Base-by-base conservation (phyloP, 176 grass and related monocot species). In the Panicum miliaceum region DNA sequence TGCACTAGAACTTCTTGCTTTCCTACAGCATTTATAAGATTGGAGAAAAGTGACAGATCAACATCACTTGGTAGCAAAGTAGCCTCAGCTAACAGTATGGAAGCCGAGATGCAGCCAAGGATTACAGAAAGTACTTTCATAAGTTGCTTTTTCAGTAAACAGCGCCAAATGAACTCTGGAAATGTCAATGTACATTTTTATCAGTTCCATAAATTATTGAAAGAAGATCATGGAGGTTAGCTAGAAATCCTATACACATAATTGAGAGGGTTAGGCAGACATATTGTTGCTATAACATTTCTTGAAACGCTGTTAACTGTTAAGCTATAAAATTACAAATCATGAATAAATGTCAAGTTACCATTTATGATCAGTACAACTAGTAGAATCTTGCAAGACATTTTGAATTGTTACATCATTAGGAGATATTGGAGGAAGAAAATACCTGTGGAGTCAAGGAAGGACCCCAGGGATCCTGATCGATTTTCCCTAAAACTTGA, bases 21-120 rank as follows among this genome's bases (percentile, higher is more conserved):
- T 85, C 93, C 89, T 16, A 96, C 90, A 66, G 88, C 90, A 80
- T 94, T 94, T 87, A 99, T 87, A 89, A 99, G 89, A 89, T 91
- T 99, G 64, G 96, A 99, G 38, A 99, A 99, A 81, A 99, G 91
- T 32, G 96, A 99, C 35, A 99, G 88, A 87, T 99, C 93, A 47
- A 96, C 96, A 77, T 86, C 85, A 90, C 93, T 96, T 32, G 96
- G 91, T 45, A 99, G 91, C 69, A 99, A 88, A 81, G 96, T 99
- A 25, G 96, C 93, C 82, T 99, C 96, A 25, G 96, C 96, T 81
- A 99, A 89, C 71, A 99, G 79, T 86, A 99, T 99, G 76, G 93
- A 90, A 86, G 78, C 96, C 54, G 96, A 99, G 73, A 94, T 92
- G 63, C 88, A 93, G 41, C 93, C 91, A 23, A 99, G 87, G 20